A percentile compares a stretch with the other conserved stretches of the same genome.
Conservation (phyloP, 1,139 yeast genomes). For the Nakaseomyces delphensis region DNA sequence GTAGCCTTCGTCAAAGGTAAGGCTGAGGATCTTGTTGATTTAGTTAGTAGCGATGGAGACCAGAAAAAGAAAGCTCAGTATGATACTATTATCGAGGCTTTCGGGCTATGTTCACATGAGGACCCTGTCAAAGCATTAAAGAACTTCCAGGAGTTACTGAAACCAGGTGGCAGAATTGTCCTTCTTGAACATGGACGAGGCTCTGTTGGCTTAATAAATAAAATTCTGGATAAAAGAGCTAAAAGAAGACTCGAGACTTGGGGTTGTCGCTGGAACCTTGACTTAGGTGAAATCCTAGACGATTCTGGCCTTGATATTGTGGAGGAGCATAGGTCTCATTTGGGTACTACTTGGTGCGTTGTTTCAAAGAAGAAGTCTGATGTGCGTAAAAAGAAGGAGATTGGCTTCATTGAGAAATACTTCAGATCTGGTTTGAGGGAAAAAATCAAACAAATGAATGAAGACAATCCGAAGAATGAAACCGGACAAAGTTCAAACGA, state of each 20-base stretch:
- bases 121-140: conserved; percentile 78
- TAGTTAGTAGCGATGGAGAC: conserved; percentile 36
- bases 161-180: conserved; percentile 86
- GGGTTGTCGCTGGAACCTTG: conserved; percentile 98
- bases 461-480: not conserved
- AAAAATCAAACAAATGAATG: conserved; percentile 15
- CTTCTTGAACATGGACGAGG: conserved; percentile 91
- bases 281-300: conserved; percentile 77
- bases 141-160: conserved; percentile 62
- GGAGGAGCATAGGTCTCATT: conserved; percentile 68
- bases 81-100: conserved; percentile 88
- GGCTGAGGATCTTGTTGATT: conserved; percentile 68
- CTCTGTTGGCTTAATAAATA: conserved; percentile 65
- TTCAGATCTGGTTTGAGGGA: conserved; percentile 26
- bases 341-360: conserved; percentile 91
- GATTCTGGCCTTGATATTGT: conserved; percentile 79
- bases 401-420: conserved; percentile 41
- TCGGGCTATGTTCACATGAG: conserved; percentile 91
- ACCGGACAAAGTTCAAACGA: not conserved
- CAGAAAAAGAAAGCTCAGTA: conserved; percentile 37
- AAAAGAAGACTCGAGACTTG: conserved; percentile 77
- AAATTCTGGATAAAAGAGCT: conserved; percentile 73
- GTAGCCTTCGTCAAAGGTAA: conserved; percentile 88
- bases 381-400: conserved; percentile 40
- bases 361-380: conserved; percentile 69